These are phyloP conservation scores for Solanum pinnatisectum DNA, from an alignment of 257 asterid genomes.

Conservation along the genomic window DNA sequence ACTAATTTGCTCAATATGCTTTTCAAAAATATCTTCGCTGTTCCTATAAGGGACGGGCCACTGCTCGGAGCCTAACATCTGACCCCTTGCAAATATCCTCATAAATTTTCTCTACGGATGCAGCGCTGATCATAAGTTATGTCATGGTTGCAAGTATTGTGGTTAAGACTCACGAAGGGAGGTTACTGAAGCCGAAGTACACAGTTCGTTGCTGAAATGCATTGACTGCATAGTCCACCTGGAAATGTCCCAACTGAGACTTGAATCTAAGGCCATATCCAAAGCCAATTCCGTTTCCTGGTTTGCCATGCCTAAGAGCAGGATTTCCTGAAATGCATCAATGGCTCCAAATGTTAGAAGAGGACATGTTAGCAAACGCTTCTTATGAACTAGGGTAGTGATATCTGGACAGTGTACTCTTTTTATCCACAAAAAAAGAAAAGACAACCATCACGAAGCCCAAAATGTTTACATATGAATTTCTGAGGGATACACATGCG, in stretches of 20 bases:
- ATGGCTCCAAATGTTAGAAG: neutral
- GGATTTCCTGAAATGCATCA: conserved; percentile 57
- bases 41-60: neutral
- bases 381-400: neutral
- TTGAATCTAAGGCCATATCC: conserved; percentile 87
- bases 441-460: neutral
- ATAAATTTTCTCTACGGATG: neutral
- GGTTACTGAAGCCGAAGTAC: conserved; percentile 69
- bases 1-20: neutral
- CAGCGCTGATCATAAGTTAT: neutral
- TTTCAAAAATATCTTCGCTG: neutral
- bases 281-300: conserved; percentile 69
- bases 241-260: conserved; percentile 72
- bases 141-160: neutral
- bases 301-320: conserved; percentile 82
- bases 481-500: neutral
- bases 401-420: neutral
- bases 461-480: neutral
- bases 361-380: neutral
- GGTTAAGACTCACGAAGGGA: conserved; percentile 24
- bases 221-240: conserved; percentile 72
- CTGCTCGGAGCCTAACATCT: neutral
- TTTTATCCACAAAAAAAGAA: neutral
- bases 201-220: conserved; percentile 67
- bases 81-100: neutral